phyloP scores from a whole-genome alignment of 768 basidiomycete genomes.

The Rhizopogon vesiculosus region DNA sequence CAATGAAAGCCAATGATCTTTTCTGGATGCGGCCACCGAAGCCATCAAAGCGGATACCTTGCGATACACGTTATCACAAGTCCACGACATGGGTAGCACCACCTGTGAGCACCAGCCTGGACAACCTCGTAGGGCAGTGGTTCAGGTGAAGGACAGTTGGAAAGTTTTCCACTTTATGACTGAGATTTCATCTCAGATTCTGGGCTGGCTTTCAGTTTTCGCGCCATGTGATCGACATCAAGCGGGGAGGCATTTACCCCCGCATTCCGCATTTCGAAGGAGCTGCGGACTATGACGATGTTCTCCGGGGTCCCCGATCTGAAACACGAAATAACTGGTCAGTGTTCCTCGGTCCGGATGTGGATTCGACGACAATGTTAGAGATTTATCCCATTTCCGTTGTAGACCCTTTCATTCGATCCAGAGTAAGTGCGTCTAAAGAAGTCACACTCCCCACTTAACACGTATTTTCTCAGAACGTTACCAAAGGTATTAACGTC shows the following conservation, averaged over 20 bases:
- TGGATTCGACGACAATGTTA: background rate
- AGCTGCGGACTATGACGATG: background rate
- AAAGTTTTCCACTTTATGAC: conserved; percentile 1
- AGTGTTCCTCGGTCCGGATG: background rate
- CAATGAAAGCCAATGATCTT: conserved; percentile 4
- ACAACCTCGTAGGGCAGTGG: conserved; percentile 33
- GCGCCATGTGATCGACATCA: conserved; percentile 30
- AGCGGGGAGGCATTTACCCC: conserved; percentile 34
- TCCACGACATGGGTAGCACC: conserved; percentile 8
- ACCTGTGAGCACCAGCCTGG: conserved; percentile 8
- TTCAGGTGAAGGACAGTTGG: conserved; percentile 31
- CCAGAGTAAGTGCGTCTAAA: conserved; percentile 24
- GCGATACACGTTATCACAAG: conserved; percentile 27
- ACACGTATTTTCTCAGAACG: conserved; percentile 13
- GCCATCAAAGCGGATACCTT: conserved; percentile 9
- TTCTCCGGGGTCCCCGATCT: background rate
- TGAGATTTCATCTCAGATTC: conserved; percentile 29
- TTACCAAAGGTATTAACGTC: conserved; percentile 8
- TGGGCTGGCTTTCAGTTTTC: conserved; percentile 38
- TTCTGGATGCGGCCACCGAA: conserved; percentile 30
- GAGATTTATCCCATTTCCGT: conserved; percentile 18
- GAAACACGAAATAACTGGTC: background rate
- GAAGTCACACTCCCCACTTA: background rate
- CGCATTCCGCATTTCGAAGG: conserved; percentile 7
- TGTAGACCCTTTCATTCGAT: conserved; percentile 37